phyloP scores from a whole-genome alignment of 2,329 filamentous ascomycete genomes.

The Dactylonectria estremocensis region DNA sequence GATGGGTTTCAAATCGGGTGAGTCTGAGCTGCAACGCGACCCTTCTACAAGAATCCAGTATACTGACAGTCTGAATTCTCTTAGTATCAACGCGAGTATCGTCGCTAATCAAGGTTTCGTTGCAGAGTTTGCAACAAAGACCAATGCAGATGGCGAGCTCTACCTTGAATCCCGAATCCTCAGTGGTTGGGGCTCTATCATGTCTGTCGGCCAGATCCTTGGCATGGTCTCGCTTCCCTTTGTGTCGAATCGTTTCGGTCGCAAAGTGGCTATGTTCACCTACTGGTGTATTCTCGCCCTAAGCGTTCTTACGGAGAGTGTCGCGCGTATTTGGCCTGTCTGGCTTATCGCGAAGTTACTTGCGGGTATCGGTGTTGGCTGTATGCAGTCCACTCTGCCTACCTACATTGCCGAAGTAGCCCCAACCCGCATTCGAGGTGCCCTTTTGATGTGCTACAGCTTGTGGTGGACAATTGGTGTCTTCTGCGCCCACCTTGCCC shows the following conservation, averaged over 20 bases:
- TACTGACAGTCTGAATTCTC: background rate
- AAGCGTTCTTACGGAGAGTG: conserved; percentile 51
- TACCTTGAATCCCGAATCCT: too few species aligned
- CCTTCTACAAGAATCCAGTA: too few species aligned
- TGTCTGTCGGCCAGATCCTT: background rate
- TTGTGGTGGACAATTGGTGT: conserved; percentile 62
- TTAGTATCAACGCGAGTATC: conserved; percentile 36
- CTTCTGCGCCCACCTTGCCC: conserved; percentile 59
- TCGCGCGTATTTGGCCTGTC: conserved; percentile 56
- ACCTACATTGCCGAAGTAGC: conserved; percentile 60
- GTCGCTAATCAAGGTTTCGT: conserved; percentile 38
- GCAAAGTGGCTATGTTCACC: conserved; percentile 32
- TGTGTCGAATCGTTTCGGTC: background rate
- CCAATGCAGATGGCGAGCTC: conserved; percentile 35
- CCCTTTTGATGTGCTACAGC: conserved; percentile 57
- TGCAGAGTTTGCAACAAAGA: conserved; percentile 25
- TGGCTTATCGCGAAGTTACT: conserved; percentile 57
- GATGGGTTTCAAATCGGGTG: conserved; percentile 49
- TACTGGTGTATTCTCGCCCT: conserved; percentile 5
- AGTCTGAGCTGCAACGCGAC: conserved; percentile 12
- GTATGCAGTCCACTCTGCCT: conserved; percentile 59
- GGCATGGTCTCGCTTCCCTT: conserved; percentile 14
- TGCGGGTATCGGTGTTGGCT: conserved; percentile 58
- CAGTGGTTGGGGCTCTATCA: conserved; percentile 38
- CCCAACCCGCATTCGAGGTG: conserved; percentile 58